These are phyloP conservation scores for Trichoderma koningii DNA, from an alignment of 2,329 filamentous ascomycete species.

Conservation along the genomic window DNA sequence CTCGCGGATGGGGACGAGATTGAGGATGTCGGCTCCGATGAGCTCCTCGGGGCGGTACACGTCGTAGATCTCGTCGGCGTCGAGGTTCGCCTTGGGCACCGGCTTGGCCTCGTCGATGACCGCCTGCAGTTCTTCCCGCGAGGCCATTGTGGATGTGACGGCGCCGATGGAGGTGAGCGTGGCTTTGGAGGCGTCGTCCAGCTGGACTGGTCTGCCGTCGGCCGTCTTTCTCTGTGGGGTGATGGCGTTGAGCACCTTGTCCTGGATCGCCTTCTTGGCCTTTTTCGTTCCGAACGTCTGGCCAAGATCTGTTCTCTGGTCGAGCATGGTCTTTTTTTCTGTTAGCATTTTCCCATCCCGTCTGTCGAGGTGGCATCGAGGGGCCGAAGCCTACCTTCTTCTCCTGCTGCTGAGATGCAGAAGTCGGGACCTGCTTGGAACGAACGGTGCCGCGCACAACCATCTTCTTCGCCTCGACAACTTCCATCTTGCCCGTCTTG, in stretches of 20 bases:
- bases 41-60: conserved; percentile 70
- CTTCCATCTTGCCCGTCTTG: conserved; percentile 58
- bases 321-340: conserved; percentile 53
- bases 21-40: conserved; percentile 68
- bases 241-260: conserved; percentile 72
- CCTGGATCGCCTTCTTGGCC: conserved; percentile 74
- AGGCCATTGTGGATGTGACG: conserved; percentile 65
- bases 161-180: conserved; percentile 66
- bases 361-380: not conserved
- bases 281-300: conserved; percentile 84
- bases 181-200: conserved; percentile 58
- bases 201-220: conserved; percentile 47
- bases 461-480: conserved; percentile 67
- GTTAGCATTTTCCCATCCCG: conserved; percentile 31
- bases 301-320: conserved; percentile 69
- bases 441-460: conserved; percentile 59
- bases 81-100: conserved; percentile 68
- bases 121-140: conserved; percentile 64
- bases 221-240: conserved; percentile 43
- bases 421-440: conserved; percentile 53
- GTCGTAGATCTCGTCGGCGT: conserved; percentile 67
- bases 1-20: conserved; percentile 67
- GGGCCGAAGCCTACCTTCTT: conserved; percentile 14
- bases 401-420: conserved; percentile 42
- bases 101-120: conserved; percentile 69